These are phyloP conservation scores for Pestalotiopsis sp. DNA, from an alignment of 2,329 filamentous ascomycete genomes.

Conservation along the genomic window DNA sequence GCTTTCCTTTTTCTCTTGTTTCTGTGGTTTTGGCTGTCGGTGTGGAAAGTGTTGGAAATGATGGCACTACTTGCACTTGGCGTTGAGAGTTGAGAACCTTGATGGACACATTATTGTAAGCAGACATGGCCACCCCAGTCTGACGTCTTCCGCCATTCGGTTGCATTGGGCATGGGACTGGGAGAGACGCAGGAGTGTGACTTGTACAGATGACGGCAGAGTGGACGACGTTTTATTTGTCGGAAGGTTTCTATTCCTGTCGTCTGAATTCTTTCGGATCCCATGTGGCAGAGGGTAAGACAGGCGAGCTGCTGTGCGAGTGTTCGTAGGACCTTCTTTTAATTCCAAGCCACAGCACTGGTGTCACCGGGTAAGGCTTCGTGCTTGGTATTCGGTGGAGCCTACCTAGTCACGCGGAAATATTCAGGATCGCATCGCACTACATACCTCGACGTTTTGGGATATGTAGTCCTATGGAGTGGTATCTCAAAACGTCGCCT, in stretches of 20 bases:
- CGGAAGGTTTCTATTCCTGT: not conserved
- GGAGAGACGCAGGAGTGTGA: not conserved
- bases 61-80: not conserved
- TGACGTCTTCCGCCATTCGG: not conserved
- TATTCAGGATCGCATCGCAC: not conserved
- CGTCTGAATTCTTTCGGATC: not conserved
- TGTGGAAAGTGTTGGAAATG: not conserved
- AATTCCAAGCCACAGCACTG: not conserved
- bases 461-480: not conserved
- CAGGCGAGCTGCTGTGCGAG: not conserved
- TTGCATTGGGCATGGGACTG: not conserved
- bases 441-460: not conserved
- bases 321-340: not conserved
- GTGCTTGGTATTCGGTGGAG: not conserved
- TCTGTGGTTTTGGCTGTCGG: not conserved
- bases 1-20: not conserved
- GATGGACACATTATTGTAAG: slow-evolving; percentile 8
- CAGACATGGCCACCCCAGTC: not conserved
- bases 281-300: not conserved
- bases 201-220: not conserved
- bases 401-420: not conserved
- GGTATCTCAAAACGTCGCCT: not conserved
- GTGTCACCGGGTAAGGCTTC: not conserved
- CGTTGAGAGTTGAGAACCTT: slow-evolving; percentile 9
- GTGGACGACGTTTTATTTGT: not conserved